Base-by-base conservation (phyloP, 2,329 filamentous ascomycete genomes). In the Ramularia endophylla region DNA sequence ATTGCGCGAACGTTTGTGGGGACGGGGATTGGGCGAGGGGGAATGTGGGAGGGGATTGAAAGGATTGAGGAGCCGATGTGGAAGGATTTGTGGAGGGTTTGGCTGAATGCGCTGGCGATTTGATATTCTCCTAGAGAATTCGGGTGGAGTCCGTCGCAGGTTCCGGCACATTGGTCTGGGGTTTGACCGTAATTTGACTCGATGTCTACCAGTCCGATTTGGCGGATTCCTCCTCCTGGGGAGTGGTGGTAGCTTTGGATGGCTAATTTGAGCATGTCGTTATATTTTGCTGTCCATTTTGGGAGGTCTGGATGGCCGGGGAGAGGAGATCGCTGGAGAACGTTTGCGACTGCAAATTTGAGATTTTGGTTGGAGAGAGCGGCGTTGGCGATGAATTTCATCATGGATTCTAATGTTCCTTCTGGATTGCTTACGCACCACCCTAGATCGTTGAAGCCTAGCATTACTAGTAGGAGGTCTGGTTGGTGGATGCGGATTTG, bases 91-190 rank as follows among this genome's bases (percentile, higher is more conserved):
- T 56, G 29, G 8, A 69, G 56, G 6, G 57, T 55, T 8, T 47
- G 38, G 2, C 60, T 56, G 50, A 70, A 71, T 8, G 66, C 66
- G 31, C 58, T 50, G 2, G 68, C 66, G 37, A 71, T 65, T 40
- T 70, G 57, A 45, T 57, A 67, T 36, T 71, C 67, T 12, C 66
- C 68, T 1, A 62, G 50, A 5, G 58, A 57, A 35, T 64, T 66
- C 1, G 67, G 68, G 40, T 72, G 68, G 7, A 71, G 48, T 8
- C 67, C 68, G 50, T 70, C 68, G 41, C 66, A 64, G 5, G 61
- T 59, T 1, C 56, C 8, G 48, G 32, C 52, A 41, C 40, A 47
- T 36, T 50, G 47, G 43, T 58, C 60, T 52, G 17, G 57, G 45
- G 30, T 67, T 63, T 36, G 58, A 43, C 43, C 58, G 52, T 36